Percentiles rank a stretch among this genome's conserved stretches.
These are phyloP conservation scores for Cercospora zeae-maydis DNA, from an alignment of 2,329 filamentous ascomycete genomes.

Conservation along the genomic window DNA sequence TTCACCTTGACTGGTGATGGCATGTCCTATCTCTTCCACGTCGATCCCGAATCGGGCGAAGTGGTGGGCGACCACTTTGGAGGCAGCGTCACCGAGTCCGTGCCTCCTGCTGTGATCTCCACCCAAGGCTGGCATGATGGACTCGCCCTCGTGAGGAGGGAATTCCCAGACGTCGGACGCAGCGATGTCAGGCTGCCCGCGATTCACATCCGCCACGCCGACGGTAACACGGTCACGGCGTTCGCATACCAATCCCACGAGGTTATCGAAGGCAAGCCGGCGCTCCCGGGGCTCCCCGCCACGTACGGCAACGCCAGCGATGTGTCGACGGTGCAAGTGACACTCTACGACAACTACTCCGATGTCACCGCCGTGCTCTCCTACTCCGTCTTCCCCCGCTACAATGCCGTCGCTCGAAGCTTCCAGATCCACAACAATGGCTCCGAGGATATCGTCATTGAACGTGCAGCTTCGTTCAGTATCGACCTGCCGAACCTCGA, in stretches of 20 bases:
- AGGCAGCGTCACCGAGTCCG: constrained; percentile 52
- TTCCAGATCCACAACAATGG: constrained; percentile 61
- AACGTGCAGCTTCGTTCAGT: constrained; percentile 57
- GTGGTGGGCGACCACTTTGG: constrained; percentile 62
- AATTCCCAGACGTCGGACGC: constrained; percentile 62
- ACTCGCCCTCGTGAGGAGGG: constrained; percentile 53
- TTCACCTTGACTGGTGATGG: constrained; percentile 57
- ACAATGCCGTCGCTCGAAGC: constrained; percentile 60
- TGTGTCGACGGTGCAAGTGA: constrained; percentile 58
- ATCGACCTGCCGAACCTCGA: constrained; percentile 59
- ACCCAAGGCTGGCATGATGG: constrained; percentile 54
- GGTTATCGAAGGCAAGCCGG: constrained; percentile 56
- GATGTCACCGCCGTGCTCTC: constrained; percentile 56
- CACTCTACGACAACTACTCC: constrained; percentile 58
- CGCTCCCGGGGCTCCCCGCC: constrained; percentile 54
- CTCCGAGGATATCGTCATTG: constrained; percentile 37
- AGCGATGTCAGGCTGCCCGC: constrained; percentile 62
- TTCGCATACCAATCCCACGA: constrained; percentile 58
- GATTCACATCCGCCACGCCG: constrained; percentile 57
- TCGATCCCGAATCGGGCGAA: constrained; percentile 55
- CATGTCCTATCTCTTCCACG: constrained; percentile 62
- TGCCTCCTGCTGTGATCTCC: constrained; percentile 41
- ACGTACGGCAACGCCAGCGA: constrained; percentile 57
- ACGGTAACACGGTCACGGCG: constrained; percentile 57
- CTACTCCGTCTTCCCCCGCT: constrained; percentile 61